Percentiles rank a stretch among this genome's conserved stretches.
Conservation (phyloP, 192 early-diverging fungal genomes). For the Chytriomyces hyalinus region DNA sequence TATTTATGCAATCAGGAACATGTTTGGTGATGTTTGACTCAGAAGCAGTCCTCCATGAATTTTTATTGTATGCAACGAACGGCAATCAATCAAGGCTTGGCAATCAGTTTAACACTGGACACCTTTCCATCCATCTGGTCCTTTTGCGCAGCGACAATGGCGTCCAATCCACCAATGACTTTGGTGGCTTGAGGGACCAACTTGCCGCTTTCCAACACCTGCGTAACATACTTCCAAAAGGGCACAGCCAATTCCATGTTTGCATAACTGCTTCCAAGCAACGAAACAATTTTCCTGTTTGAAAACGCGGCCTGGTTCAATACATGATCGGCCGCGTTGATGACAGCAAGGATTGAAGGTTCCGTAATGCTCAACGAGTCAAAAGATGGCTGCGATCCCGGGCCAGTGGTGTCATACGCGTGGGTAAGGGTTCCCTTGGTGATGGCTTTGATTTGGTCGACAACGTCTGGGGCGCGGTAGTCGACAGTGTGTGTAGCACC, state of each 20-base stretch:
- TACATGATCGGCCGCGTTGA: neutral
- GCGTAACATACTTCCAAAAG: neutral
- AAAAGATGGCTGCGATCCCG: neutral
- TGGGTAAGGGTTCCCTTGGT: neutral
- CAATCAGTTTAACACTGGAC: constrained; percentile 19
- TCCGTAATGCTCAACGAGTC: neutral
- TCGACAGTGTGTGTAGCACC: constrained; percentile 29
- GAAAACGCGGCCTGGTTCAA: neutral
- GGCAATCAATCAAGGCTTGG: constrained; percentile 9
- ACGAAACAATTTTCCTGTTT: neutral
- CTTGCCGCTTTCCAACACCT: constrained; percentile 1
- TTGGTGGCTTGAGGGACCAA: neutral
- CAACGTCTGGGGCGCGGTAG: constrained; percentile 30
- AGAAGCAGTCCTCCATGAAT: neutral
- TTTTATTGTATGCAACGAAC: neutral
- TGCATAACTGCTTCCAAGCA: neutral
- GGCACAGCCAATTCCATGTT: neutral
- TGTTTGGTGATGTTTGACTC: too few species aligned
- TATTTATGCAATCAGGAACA: too few species aligned
- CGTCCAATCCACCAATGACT: constrained; percentile 28
- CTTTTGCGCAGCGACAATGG: constrained; percentile 24
- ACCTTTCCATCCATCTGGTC: constrained; percentile 27
- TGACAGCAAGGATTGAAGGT: constrained; percentile 4
- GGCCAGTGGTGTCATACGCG: constrained; percentile 15
- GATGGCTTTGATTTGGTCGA: constrained; percentile 13